Evolutionary conservation across 106 monocot genomes (phyloP).

Genomic region (Narthecium ossifragum): DNA sequence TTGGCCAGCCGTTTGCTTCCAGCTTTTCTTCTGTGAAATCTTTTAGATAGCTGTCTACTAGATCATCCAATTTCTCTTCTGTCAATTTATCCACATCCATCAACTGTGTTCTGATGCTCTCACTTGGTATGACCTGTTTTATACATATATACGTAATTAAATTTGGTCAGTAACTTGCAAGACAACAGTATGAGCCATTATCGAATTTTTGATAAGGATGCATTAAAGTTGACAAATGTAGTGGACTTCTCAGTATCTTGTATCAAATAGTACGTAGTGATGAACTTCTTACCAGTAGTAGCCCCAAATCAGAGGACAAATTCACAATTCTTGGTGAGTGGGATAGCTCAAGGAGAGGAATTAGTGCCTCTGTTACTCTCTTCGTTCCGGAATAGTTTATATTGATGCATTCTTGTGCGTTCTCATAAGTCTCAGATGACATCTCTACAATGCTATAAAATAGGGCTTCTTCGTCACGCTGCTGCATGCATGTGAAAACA

Average conservation of each 20-base stretch:
- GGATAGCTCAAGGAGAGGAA: constrained; percentile 5
- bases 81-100: not conserved
- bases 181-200: too few species aligned
- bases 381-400: constrained; percentile 7
- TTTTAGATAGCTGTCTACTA: not conserved
- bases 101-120: not conserved
- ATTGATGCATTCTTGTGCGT: constrained; percentile 5
- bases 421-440: not conserved
- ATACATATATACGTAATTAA: too few species aligned
- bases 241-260: too few species aligned
- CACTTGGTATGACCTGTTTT: not conserved
- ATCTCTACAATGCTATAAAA: too few species aligned
- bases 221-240: too few species aligned
- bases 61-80: not conserved
- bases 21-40: not conserved
- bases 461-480: too few species aligned
- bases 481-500: not conserved
- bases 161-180: too few species aligned
- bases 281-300: not conserved
- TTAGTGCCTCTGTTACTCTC: not conserved
- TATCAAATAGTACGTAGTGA: too few species aligned
- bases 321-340: not conserved
- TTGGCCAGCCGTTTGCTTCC: not conserved
- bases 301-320: not conserved
- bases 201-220: too few species aligned